phyloP scores from a whole-genome alignment of 345 rosid genomes.

The Eucalyptus erythrocorys region DNA sequence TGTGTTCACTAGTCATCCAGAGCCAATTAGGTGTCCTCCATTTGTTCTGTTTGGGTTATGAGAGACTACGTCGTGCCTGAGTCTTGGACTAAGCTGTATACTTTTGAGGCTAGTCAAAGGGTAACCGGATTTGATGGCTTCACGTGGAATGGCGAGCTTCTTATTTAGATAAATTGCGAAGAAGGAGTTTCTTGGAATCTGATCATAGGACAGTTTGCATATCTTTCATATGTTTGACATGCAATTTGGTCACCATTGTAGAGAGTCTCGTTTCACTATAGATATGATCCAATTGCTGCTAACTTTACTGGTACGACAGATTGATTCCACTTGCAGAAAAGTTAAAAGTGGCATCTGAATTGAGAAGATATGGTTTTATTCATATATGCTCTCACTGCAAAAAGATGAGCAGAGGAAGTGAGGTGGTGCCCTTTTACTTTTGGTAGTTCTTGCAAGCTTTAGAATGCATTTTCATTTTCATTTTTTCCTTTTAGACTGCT shows the following conservation, averaged over 20 bases:
- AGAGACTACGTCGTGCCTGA: background rate
- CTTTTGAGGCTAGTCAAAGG: background rate
- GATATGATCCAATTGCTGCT: too few species aligned
- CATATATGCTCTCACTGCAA: too few species aligned
- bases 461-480: background rate
- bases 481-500: too few species aligned
- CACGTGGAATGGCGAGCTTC: background rate
- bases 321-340: too few species aligned
- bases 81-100: background rate
- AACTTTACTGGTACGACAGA: background rate
- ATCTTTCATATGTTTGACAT: background rate
- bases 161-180: too few species aligned
- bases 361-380: background rate
- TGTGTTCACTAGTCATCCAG: background rate
- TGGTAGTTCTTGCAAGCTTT: background rate
- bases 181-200: background rate
- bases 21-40: too few species aligned
- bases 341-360: background rate
- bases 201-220: background rate
- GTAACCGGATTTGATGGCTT: background rate
- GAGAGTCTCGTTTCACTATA: background rate
- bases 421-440: background rate
- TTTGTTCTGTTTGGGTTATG: background rate
- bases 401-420: background rate
- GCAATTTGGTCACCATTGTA: background rate